phyloP scores from a whole-genome alignment of 305 asterid species.

The Rubia tinctorum region DNA sequence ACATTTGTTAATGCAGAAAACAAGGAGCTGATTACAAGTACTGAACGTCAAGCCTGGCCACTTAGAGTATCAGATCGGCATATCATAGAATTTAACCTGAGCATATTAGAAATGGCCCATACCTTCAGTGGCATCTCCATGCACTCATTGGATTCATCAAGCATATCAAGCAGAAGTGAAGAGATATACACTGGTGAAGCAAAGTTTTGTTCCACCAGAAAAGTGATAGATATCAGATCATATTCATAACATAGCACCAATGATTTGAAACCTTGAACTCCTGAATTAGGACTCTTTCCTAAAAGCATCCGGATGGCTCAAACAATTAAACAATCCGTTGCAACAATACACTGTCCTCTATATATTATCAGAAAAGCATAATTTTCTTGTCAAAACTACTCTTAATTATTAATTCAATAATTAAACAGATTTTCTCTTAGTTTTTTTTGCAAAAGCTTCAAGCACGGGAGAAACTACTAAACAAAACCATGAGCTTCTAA shows the following conservation, averaged over 20 bases:
- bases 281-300: not conserved
- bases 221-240: not conserved
- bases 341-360: not conserved
- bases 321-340: not conserved
- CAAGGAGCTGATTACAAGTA: not conserved
- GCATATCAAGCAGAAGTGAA: slow-evolving; percentile 1
- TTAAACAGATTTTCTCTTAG: too few species aligned
- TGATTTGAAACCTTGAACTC: not conserved
- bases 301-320: not conserved
- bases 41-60: not conserved
- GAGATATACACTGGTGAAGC: not conserved
- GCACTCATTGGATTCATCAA: slow-evolving; percentile 10
- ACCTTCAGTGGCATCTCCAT: slow-evolving; percentile 23
- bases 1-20: too few species aligned
- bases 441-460: too few species aligned
- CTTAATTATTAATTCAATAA: too few species aligned
- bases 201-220: slow-evolving; percentile 16
- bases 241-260: not conserved
- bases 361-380: too few species aligned
- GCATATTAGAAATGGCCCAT: not conserved
- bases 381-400: too few species aligned
- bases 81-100: not conserved
- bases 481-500: too few species aligned
- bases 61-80: not conserved
- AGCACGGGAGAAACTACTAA: too few species aligned